These are phyloP conservation scores for Schizopora paradoxa DNA, from an alignment of 1,284 basidiomycete species.

Conservation along the genomic window DNA sequence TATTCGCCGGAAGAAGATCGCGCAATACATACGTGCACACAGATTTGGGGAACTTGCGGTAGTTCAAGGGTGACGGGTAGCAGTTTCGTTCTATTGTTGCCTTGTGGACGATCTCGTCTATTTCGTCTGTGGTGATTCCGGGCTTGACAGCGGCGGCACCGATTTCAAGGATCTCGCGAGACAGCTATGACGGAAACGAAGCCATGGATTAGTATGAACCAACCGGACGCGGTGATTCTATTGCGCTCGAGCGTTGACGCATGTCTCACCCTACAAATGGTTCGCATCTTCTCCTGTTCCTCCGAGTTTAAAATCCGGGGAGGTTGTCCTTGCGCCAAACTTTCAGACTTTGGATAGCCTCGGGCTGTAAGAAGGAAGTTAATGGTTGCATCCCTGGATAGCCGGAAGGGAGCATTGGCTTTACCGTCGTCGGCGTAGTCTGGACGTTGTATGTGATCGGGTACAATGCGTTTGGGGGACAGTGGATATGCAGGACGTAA, in stretches of 20 bases:
- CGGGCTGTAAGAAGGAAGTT: conserved; percentile 17
- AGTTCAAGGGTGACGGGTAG: conserved; percentile 94
- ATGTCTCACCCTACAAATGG: conserved; percentile 61
- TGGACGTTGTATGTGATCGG: conserved; percentile 70
- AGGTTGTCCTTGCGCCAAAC: conserved; percentile 50
- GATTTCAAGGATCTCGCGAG: conserved; percentile 87
- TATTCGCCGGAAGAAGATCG: conserved; percentile 9
- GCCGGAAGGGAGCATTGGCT: conserved; percentile 27
- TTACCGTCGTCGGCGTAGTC: conserved; percentile 75
- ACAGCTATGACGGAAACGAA: conserved; percentile 49
- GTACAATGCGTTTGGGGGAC: conserved; percentile 62
- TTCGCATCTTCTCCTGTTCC: conserved; percentile 78
- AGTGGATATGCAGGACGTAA: conserved; percentile 74
- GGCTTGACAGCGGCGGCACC: conserved; percentile 81
- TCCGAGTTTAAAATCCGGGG: conserved; percentile 58
- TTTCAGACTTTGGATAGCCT: conserved; percentile 65
- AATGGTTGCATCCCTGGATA: conserved; percentile 27
- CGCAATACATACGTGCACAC: conserved; percentile 81
- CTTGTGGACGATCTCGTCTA: conserved; percentile 94
- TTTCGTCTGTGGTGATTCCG: conserved; percentile 92
- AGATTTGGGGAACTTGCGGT: conserved; percentile 91
- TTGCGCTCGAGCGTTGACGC: not conserved
- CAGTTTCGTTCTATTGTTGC: conserved; percentile 88
- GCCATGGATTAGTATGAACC: conserved; percentile 17
- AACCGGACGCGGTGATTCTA: conserved; percentile 10